Evolutionary conservation across 371 early-diverging fungal species (phyloP).

Genomic region (Mortierella sp.): DNA sequence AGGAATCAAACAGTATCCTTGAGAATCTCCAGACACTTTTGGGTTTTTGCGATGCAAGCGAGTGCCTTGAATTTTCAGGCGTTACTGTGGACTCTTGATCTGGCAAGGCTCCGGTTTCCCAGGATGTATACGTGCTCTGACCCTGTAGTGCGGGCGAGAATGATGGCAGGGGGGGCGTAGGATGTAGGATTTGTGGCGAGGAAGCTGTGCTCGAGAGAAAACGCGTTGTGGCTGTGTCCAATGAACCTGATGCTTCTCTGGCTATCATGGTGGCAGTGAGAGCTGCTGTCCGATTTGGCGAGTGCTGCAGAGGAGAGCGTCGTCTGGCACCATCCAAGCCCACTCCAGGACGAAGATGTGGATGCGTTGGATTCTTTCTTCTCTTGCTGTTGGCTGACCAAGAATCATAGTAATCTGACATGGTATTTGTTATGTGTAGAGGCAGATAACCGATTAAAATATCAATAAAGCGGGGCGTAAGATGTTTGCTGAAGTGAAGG

Average conservation of each 20-base stretch:
- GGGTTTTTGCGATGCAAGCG: background rate
- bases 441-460: background rate
- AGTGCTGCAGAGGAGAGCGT: background rate
- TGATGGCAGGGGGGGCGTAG: background rate
- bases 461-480: background rate
- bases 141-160: background rate
- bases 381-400: constrained; percentile 45
- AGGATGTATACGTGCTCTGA: background rate
- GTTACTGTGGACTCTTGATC: background rate
- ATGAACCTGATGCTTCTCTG: background rate
- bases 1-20: constrained; percentile 20
- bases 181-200: background rate
- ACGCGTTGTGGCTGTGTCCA: background rate
- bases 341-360: background rate
- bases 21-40: constrained; percentile 21
- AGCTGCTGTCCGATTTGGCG: constrained; percentile 10
- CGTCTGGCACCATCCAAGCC: no score
- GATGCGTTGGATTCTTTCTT: constrained; percentile 19
- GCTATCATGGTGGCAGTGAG: constrained; percentile 3
- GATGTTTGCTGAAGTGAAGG: background rate
- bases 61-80: background rate
- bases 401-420: constrained; percentile 47
- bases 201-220: no score
- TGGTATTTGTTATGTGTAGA: background rate
- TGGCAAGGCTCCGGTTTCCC: background rate